Conservation (phyloP, 805 yeast genomes). For the Monosporozyma aerobia region DNA sequence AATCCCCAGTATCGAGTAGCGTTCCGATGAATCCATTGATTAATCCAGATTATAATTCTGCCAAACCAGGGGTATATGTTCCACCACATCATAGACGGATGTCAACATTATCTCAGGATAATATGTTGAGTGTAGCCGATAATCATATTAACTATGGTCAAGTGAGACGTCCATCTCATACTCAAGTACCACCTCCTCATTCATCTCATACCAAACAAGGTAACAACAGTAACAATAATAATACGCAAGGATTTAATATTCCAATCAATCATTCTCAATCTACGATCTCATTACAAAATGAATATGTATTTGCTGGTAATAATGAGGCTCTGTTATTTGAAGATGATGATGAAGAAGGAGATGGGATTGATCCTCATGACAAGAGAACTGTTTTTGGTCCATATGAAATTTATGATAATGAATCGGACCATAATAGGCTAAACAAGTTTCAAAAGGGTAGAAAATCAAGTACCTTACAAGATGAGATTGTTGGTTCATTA, state of each 20-base stretch:
- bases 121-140: constrained; percentile 16
- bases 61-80: constrained; percentile 31
- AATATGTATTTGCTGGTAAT: constrained; percentile 24
- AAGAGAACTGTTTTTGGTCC: constrained; percentile 12
- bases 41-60: not conserved
- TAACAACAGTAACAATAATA: not conserved
- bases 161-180: constrained; percentile 3
- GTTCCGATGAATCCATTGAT: constrained; percentile 1
- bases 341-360: constrained; percentile 23
- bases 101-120: constrained; percentile 15
- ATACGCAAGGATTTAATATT: constrained; percentile 7
- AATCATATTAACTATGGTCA: constrained; percentile 15
- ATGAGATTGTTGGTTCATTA: constrained; percentile 28
- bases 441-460: constrained; percentile 10
- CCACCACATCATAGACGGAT: constrained; percentile 48
- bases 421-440: constrained; percentile 4
- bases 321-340: constrained; percentile 26
- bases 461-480: constrained; percentile 26
- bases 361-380: constrained; percentile 16
- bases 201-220: constrained; percentile 3
- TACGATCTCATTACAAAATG: constrained; percentile 23
- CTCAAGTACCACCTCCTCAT: not conserved
- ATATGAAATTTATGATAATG: constrained; percentile 12
- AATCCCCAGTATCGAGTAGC: constrained; percentile 16
- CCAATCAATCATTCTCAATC: constrained; percentile 15